phyloP scores from a whole-genome alignment of 768 basidiomycete genomes.

The Cystobasidiopsis lactophilus region DNA sequence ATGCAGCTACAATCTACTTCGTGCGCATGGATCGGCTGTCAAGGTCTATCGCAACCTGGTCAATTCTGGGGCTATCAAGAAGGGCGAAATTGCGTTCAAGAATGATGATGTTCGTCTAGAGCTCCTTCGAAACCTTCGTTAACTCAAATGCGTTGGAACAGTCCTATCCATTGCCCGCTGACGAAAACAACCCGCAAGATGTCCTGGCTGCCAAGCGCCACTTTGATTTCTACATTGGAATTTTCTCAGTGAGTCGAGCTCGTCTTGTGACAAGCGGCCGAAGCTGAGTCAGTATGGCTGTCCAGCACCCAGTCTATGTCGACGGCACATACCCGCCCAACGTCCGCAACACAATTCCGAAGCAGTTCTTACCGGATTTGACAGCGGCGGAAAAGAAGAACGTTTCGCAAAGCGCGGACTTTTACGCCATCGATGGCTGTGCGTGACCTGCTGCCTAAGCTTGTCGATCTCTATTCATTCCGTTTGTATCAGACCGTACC shows the following conservation, averaged over 20 bases:
- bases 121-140: neutral
- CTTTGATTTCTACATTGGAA: constrained; percentile 33
- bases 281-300: constrained; percentile 18
- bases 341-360: constrained; percentile 32
- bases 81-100: constrained; percentile 31
- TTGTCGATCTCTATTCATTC: neutral
- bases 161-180: neutral
- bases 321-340: constrained; percentile 36
- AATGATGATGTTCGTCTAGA: constrained; percentile 31
- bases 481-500: too few relatives aligned
- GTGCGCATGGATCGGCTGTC: constrained; percentile 34
- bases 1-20: constrained; percentile 22
- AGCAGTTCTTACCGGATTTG: constrained; percentile 32
- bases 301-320: constrained; percentile 32
- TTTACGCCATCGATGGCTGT: constrained; percentile 33
- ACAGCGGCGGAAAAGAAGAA: constrained; percentile 30
- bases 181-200: constrained; percentile 24
- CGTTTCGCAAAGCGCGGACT: constrained; percentile 33
- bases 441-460: neutral
- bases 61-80: constrained; percentile 28
- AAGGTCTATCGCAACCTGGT: constrained; percentile 33
- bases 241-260: constrained; percentile 27
- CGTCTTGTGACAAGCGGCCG: neutral
- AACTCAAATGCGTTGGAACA: neutral
- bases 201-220: constrained; percentile 32